These are phyloP conservation scores for Lycium ferocissimum DNA, from an alignment of 257 asterid species.

Conservation along the genomic window DNA sequence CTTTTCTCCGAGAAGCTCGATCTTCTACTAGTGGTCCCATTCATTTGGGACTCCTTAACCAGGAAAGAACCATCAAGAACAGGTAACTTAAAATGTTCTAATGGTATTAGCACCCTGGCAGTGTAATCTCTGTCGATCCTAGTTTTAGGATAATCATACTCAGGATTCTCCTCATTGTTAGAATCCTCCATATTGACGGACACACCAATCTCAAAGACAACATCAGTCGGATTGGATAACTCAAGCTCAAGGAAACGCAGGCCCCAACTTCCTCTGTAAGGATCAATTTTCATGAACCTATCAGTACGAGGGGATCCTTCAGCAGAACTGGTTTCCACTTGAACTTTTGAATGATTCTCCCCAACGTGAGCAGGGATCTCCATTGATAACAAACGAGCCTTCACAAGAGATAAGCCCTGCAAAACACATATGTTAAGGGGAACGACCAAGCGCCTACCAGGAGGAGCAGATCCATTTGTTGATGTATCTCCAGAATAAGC, in stretches of 20 bases:
- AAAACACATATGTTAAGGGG: slow-evolving; percentile 86
- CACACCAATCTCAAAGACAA: slow-evolving; percentile 89
- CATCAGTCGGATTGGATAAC: slow-evolving; percentile 93
- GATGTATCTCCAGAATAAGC: slow-evolving; percentile 51
- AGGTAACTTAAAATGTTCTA: slow-evolving; percentile 93
- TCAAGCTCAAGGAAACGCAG: slow-evolving; percentile 94
- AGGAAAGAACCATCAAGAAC: slow-evolving; percentile 91
- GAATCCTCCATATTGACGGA: slow-evolving; percentile 76
- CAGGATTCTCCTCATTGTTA: slow-evolving; percentile 49
- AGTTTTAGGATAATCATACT: slow-evolving; percentile 78
- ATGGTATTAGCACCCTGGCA: slow-evolving; percentile 91
- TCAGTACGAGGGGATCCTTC: slow-evolving; percentile 58
- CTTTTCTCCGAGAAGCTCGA: slow-evolving; percentile 84
- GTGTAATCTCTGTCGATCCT: slow-evolving; percentile 95
- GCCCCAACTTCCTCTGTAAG: slow-evolving; percentile 99
- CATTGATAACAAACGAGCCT: slow-evolving; percentile 96
- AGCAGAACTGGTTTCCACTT: slow-evolving; percentile 43
- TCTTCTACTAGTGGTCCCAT: slow-evolving; percentile 52
- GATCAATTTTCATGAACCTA: slow-evolving; percentile 89
- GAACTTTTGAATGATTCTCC: slow-evolving; percentile 58
- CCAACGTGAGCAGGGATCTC: slow-evolving; percentile 96
- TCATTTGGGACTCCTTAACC: slow-evolving; percentile 52
- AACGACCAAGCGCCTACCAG: slow-evolving; percentile 91
- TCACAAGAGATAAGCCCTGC: slow-evolving; percentile 86
- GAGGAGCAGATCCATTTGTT: slow-evolving; percentile 53